Evolutionary conservation across 495 filamentous ascomycete genomes (phyloP), one percentile per base, ranked within the genome.

Genomic region (Paragyromitra xinjiangensis): DNA sequence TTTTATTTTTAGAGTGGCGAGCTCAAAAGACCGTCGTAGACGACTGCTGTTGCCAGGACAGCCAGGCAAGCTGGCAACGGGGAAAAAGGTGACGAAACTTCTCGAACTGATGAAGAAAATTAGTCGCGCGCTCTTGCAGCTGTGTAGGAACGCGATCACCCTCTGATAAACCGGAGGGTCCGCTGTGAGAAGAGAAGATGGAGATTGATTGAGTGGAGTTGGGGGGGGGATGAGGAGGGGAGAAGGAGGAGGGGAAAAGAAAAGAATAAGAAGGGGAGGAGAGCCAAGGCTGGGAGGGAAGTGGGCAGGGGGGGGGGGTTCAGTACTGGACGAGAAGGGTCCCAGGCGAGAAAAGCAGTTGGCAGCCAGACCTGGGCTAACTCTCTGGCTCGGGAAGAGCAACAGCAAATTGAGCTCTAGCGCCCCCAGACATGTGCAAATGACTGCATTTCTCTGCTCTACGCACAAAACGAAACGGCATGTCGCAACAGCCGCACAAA

Each of bases 31-130:
- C 56, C 62, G 74, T 77, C 69, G 74, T 40, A 80, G 70, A 82
- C 65, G 80, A 81, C 80, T 78, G 80, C 80, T 78, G 80, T 79
- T 82, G 80, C 80, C 81, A 79, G 80, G 78, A 81, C 80, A 82
- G 80, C 80, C 80, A 82, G 80, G 75, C 80, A 78, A 78, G 81
- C 80, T 81, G 81, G 80, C 81, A 82, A 82, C 79, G 77, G 80
- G 77, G 77, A 82, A 82, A 77, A 80, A 81, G 65, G 80, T 79
- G 73, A 82, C 66, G 77, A 79, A 80, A 78, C 81, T 82, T 78
- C 79, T 81, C 69, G 77, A 70, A 69, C 75, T 71, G 68, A 69
- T 53, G 71, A 48, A 48, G 40, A 77, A 78, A 70, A 71, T 70
- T 50, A 78, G 77, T 81, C 80, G 80, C 80, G 79, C 79, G 80